Base-by-base conservation (phyloP, 495 filamentous ascomycete genomes). In the Penicillium waksmanii region DNA sequence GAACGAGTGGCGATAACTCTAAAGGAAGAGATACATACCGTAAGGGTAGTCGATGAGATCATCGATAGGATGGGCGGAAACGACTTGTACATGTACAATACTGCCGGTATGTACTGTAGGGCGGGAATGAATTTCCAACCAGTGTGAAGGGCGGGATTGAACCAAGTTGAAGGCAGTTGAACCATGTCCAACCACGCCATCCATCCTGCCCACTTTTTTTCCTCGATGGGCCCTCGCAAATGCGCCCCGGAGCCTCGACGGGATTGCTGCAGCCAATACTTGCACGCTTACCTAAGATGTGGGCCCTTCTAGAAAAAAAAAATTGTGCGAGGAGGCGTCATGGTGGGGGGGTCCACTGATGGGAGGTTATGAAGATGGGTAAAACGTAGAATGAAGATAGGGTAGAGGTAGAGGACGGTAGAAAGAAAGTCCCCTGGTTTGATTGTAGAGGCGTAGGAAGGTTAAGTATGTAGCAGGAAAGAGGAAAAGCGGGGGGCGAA, bases 241-340 rank as follows among this genome's bases (percentile, higher is more conserved):
- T 40, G 42, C 42, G 42, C 42, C 42, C 42, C 42, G 42, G 61
- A 63, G 56, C 55, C 63, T 66, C 63, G 59, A 62, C 55, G 58
- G 55, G 63, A 61, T 60, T 60, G 54, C 58, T 62, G 63, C 59
- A 65, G 55, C 55, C 62, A 60, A 64, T 64, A 10, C 49, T 6
- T 9, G n/a, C 2, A 12, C 3, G 58, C 58, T 62, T 56, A 63
- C 51, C 23, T 70, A 63, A 70, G 49, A 48, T 23, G 61, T 64
- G 61, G 67, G 48, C 59, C 59, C 65, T 70, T 70, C 68, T 66
- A 70, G 66, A 70, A 70, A 64, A 21, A 64, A 21, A 67, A 61
- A 66, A 64, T 47, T 27, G 18, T 38, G 36, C 54, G 48, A 23
- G n/a, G 36, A 59, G 55, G 42, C 42, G 42, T 46, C 42, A 46